Evolutionary conservation across 2,329 filamentous ascomycete genomes (phyloP).

Genomic region (Exophiala calicioides): DNA sequence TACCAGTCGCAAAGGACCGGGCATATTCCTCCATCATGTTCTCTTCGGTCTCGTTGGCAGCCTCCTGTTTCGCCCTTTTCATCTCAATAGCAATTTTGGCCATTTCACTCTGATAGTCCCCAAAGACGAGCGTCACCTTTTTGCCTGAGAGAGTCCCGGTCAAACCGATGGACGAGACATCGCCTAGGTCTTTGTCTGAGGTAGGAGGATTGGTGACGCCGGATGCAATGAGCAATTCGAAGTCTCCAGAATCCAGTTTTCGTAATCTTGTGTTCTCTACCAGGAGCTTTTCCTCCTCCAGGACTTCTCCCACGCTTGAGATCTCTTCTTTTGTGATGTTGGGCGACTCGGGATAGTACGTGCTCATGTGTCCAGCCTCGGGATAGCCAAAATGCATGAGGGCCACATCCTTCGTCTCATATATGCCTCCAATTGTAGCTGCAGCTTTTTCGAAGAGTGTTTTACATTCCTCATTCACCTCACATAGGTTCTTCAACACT

Average conservation of each 20-base stretch:
- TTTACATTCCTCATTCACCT: slow-evolving; percentile 59
- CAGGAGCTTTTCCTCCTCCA: slow-evolving; percentile 70
- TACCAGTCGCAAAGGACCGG: slow-evolving; percentile 72
- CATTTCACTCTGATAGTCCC: slow-evolving; percentile 74
- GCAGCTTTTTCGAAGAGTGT: slow-evolving; percentile 67
- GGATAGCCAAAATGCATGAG: slow-evolving; percentile 76
- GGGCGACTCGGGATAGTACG: slow-evolving; percentile 77
- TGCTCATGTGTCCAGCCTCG: slow-evolving; percentile 74
- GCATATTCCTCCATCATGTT: slow-evolving; percentile 74
- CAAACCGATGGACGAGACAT: slow-evolving; percentile 62
- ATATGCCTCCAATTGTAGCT: slow-evolving; percentile 63
- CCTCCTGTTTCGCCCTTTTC: slow-evolving; percentile 66
- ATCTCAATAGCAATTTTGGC: slow-evolving; percentile 64
- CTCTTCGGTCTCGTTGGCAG: slow-evolving; percentile 72
- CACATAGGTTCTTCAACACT: slow-evolving; percentile 65
- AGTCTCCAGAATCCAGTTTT: slow-evolving; percentile 65
- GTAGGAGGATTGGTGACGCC: slow-evolving; percentile 61
- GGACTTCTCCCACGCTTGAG: slow-evolving; percentile 68
- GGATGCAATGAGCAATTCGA: slow-evolving; percentile 74
- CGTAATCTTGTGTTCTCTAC: slow-evolving; percentile 74
- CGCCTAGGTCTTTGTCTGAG: slow-evolving; percentile 68
- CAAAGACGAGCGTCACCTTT: slow-evolving; percentile 70
- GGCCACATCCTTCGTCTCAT: slow-evolving; percentile 63
- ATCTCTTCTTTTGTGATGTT: slow-evolving; percentile 76
- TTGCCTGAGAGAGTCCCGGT: slow-evolving; percentile 65